Evolutionary conservation across 2,329 filamentous ascomycete genomes (phyloP).

Genomic region (Pyrenochaeta sp.): DNA sequence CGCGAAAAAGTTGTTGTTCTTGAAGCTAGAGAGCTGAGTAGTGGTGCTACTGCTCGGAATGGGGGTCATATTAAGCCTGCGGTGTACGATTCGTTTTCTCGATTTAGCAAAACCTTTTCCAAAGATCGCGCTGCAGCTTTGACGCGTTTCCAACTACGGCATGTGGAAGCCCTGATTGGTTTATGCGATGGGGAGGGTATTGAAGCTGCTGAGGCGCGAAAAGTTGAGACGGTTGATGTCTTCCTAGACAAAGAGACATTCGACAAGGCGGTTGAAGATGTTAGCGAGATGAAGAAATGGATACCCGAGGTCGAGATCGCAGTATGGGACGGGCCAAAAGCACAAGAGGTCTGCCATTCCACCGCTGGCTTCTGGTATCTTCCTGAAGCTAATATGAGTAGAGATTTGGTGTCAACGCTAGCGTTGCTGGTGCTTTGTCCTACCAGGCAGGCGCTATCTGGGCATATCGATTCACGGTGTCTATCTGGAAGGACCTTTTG

Average conservation of each 20-base stretch:
- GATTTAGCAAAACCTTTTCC: constrained; percentile 7
- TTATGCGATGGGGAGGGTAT: constrained; percentile 13
- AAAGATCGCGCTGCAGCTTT: constrained; percentile 18
- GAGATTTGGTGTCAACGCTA: constrained; percentile 16
- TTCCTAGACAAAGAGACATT: constrained; percentile 12
- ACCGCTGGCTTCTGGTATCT: too few relatives aligned
- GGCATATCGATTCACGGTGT: constrained; percentile 22
- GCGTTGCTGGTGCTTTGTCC: constrained; percentile 30
- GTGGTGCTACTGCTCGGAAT: constrained; percentile 44
- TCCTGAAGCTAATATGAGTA: not conserved
- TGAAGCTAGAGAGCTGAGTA: constrained; percentile 36
- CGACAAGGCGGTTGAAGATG: constrained; percentile 1
- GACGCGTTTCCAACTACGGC: constrained; percentile 10
- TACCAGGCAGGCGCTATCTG: constrained; percentile 40
- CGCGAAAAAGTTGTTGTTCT: constrained; percentile 52
- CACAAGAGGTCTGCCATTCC: not conserved
- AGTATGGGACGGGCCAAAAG: constrained; percentile 1
- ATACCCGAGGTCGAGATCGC: constrained; percentile 6
- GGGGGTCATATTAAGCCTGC: constrained; percentile 31
- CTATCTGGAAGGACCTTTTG: constrained; percentile 14
- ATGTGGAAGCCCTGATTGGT: constrained; percentile 8
- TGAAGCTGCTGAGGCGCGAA: constrained; percentile 11
- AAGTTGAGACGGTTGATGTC: constrained; percentile 17
- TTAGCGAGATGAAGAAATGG: constrained; percentile 1
- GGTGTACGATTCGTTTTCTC: constrained; percentile 16